Percentiles rank a stretch among this genome's conserved stretches.
Conservation (phyloP, 2,329 filamentous ascomycete genomes). For the Immersiporthe knoxdaviesiana region DNA sequence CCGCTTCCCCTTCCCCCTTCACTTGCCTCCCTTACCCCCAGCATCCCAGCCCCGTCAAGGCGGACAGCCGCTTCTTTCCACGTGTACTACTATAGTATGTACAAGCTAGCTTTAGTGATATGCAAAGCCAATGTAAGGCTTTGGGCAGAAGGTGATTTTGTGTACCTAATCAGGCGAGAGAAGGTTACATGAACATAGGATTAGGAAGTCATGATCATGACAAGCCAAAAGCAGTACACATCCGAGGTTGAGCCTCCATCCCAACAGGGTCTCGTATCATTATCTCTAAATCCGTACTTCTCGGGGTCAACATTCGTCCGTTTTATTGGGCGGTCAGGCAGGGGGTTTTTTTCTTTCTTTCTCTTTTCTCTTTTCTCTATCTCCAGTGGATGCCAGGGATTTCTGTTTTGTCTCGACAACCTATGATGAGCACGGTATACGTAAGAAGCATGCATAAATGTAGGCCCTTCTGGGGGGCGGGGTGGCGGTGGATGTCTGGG, state of each 20-base stretch:
- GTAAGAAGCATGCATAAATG: conserved; percentile 2
- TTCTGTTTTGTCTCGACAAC: not conserved
- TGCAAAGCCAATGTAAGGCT: not conserved
- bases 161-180: no score
- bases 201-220: no score
- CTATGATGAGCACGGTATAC: not conserved
- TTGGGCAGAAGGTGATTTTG: no score
- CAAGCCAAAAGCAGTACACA: no score
- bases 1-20: no score
- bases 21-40: no score
- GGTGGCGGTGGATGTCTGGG: not conserved
- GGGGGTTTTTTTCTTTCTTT: not conserved
- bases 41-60: not conserved
- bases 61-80: not conserved
- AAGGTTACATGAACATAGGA: no score
- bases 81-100: no score
- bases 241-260: not conserved
- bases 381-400: not conserved
- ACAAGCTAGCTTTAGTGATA: not conserved
- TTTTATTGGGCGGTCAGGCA: not conserved
- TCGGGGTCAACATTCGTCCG: not conserved
- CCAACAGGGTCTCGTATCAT: not conserved
- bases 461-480: not conserved
- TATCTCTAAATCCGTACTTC: no score
- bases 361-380: no score